Evolutionary conservation across 345 rosid genomes (phyloP), one percentile per base, ranked within the genome.

Genomic region (Melaleuca alternifolia): DNA sequence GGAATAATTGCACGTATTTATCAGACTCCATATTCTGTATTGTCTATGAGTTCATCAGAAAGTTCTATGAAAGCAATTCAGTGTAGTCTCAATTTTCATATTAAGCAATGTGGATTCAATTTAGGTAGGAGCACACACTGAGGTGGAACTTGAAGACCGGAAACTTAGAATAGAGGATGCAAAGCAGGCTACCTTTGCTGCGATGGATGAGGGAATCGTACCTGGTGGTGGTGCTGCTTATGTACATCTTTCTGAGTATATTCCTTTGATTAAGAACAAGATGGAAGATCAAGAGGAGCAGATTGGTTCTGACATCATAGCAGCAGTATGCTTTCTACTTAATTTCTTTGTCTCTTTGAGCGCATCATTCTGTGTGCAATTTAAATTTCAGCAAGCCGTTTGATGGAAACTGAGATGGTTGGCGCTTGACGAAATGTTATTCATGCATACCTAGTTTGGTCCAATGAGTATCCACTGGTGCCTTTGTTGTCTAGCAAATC

Each of bases 191-290:
- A 96, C 99, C 53, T 96, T 93, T 90, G 98, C 99, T 86, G 99
- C 99, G 81, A 92, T 97, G 93, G 92, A 94, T 79, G 98, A 96
- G 91, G 98, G 99, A 83, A 91, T 96, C 86, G 96, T 95, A 53
- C 98, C 99, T 54, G 99, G 99, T 76, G 98, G 98, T 85, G 98
- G 98, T 89, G 96, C 97, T 14, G 85, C 95, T n/a, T 96, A 93
- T 89, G 88, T 95, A 48, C 99, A 97, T 92, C 96, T 97, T 41
- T 91, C 91, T 52, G 92, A 93, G 85, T 92, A 89, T 71, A 89
- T 89, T 57, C 92, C 93, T 33, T 33, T 54, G 41, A 94, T 96
- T 86, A 94, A 88, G 91, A 85, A 90, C 85, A 87, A 88, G 30
- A 87, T 97, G 94, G 88, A 89, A 76, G 98, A 96, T 90, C 90